Evolutionary conservation across 768 basidiomycete genomes (phyloP).

Genomic region (Psilocybe subaeruginosa): DNA sequence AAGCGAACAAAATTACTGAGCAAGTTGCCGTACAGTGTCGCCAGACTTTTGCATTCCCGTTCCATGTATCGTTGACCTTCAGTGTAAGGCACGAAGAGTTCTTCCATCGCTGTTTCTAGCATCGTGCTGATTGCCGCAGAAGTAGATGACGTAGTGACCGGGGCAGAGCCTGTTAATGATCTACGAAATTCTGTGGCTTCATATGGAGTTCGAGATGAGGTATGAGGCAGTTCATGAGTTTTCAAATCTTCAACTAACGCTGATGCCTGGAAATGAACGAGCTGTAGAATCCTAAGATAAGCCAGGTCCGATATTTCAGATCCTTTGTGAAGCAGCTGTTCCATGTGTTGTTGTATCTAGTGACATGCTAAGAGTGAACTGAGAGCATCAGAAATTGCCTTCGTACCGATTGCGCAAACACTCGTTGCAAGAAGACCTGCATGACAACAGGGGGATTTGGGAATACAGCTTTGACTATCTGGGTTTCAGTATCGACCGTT

Average conservation of each 20-base stretch:
- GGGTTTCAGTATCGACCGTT: slow-evolving; percentile 94
- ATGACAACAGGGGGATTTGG: slow-evolving; percentile 95
- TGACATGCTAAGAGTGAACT: background rate
- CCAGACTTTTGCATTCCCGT: slow-evolving; percentile 83
- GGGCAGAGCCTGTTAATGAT: slow-evolving; percentile 50
- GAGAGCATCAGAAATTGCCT: background rate
- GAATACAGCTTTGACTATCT: slow-evolving; percentile 98
- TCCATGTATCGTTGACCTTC: slow-evolving; percentile 94
- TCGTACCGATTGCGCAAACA: slow-evolving; percentile 95
- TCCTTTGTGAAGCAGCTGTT: slow-evolving; percentile 80
- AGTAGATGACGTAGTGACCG: slow-evolving; percentile 45
- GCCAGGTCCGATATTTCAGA: slow-evolving; percentile 82
- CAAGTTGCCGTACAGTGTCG: slow-evolving; percentile 74
- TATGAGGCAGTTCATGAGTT: slow-evolving; percentile 80
- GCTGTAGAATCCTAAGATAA: slow-evolving; percentile 87
- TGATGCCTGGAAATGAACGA: slow-evolving; percentile 81
- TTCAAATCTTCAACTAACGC: slow-evolving; percentile 89
- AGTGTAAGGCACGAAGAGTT: slow-evolving; percentile 91
- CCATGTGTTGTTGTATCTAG: slow-evolving; percentile 97
- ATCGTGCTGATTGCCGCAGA: slow-evolving; percentile 73
- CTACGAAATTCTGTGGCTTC: slow-evolving; percentile 65
- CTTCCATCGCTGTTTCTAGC: slow-evolving; percentile 96
- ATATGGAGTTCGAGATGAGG: slow-evolving; percentile 63
- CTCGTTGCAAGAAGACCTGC: slow-evolving; percentile 96
- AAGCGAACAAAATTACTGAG: slow-evolving; percentile 81